phyloP scores from a whole-genome alignment of 169 alveolate genomes.

The Babesia ovata region DNA sequence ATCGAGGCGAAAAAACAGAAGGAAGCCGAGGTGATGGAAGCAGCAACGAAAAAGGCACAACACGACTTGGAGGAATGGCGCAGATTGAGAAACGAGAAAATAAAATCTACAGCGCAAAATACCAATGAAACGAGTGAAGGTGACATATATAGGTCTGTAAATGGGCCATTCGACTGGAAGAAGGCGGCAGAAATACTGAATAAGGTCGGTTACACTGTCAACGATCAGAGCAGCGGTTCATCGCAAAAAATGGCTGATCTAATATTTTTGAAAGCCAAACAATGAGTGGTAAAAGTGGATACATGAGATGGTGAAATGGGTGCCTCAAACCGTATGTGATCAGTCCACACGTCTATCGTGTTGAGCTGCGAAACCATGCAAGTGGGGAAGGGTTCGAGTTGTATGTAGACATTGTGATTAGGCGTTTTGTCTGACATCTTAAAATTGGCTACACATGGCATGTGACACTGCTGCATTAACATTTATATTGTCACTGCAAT shows the following conservation, averaged over 20 bases:
- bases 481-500: too few relatives aligned
- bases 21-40: slow-evolving; percentile 56
- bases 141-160: not conserved
- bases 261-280: slow-evolving; percentile 29
- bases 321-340: too few relatives aligned
- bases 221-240: slow-evolving; percentile 39
- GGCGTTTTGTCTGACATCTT: too few relatives aligned
- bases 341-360: too few relatives aligned
- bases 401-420: too few relatives aligned
- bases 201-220: slow-evolving; percentile 29
- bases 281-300: not conserved
- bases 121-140: not conserved
- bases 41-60: slow-evolving; percentile 31
- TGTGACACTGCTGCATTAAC: too few relatives aligned
- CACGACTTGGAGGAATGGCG: slow-evolving; percentile 55
- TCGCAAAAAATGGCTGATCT: slow-evolving; percentile 59
- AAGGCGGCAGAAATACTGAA: slow-evolving; percentile 33
- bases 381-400: too few relatives aligned
- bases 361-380: too few relatives aligned
- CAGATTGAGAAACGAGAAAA: slow-evolving; percentile 33
- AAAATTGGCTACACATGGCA: too few relatives aligned
- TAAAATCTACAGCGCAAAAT: slow-evolving; percentile 5
- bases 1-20: slow-evolving; percentile 35
- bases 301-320: too few relatives aligned
- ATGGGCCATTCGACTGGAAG: slow-evolving; percentile 44